Percentiles rank a stretch among this genome's conserved stretches.
Evolutionary conservation across 2,329 filamentous ascomycete species (phyloP).

Genomic region (Lasiodiplodia sp.): DNA sequence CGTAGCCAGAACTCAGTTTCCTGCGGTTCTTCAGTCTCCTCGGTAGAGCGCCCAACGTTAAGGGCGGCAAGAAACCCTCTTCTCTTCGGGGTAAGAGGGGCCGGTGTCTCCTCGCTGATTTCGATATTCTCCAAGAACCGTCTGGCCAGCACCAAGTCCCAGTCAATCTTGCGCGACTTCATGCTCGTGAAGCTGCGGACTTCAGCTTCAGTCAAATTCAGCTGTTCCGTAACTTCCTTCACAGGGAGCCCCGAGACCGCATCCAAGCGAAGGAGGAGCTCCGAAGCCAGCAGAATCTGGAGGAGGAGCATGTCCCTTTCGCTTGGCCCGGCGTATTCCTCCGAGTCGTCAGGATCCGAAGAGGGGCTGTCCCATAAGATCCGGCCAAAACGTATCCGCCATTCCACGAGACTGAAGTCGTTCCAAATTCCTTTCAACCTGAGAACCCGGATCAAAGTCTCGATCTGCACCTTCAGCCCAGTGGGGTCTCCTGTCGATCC

Average conservation of each 20-base stretch:
- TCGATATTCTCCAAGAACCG: slow-evolving; percentile 61
- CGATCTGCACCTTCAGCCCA: slow-evolving; percentile 73
- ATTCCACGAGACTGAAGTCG: slow-evolving; percentile 77
- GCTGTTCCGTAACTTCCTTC: slow-evolving; percentile 46
- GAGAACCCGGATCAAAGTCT: slow-evolving; percentile 71
- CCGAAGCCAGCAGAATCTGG: slow-evolving; percentile 62
- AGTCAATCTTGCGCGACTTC: slow-evolving; percentile 61
- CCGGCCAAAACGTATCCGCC: slow-evolving; percentile 76
- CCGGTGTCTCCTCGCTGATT: slow-evolving; percentile 42
- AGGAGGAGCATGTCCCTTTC: slow-evolving; percentile 63
- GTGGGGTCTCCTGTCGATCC: slow-evolving; percentile 61
- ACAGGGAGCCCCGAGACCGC: slow-evolving; percentile 48
- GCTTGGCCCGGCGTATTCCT: slow-evolving; percentile 38
- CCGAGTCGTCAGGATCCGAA: slow-evolving; percentile 22
- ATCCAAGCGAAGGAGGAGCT: slow-evolving; percentile 62
- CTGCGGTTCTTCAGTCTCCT: slow-evolving; percentile 27
- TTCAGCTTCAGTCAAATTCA: slow-evolving; percentile 52
- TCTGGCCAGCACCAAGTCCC: slow-evolving; percentile 62
- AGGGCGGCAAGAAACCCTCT: slow-evolving; percentile 42
- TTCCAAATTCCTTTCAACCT: slow-evolving; percentile 73
- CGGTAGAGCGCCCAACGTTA: slow-evolving; percentile 35
- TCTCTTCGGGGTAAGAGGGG: slow-evolving; percentile 36
- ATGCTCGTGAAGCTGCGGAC: slow-evolving; percentile 55
- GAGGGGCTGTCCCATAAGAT: slow-evolving; percentile 67
- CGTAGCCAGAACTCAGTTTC: slow-evolving; percentile 31